These are phyloP conservation scores for Cynanchum wilfordii DNA, from an alignment of 257 asterid species.

Conservation along the genomic window DNA sequence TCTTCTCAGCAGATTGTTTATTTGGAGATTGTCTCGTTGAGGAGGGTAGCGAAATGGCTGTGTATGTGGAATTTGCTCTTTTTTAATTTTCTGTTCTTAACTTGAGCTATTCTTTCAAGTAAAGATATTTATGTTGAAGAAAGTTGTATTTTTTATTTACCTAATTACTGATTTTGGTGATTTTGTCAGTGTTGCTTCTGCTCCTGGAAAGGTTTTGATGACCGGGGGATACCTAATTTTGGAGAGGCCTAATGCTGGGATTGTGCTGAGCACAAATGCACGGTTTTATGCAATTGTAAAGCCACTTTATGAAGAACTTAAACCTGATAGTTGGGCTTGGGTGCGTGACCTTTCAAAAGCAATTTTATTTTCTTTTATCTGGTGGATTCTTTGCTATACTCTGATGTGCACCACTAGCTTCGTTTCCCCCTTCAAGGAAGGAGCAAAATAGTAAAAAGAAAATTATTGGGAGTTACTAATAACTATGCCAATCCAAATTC, in stretches of 20 bases:
- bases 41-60: constrained; percentile 17
- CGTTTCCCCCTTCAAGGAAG: background rate
- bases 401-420: too few relatives aligned
- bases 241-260: constrained; percentile 98
- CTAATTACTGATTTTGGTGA: constrained; percentile 18
- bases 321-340: constrained; percentile 85
- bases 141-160: background rate
- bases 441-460: background rate
- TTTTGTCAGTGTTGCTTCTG: constrained; percentile 75
- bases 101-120: background rate
- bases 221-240: constrained; percentile 94
- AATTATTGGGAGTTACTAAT: background rate
- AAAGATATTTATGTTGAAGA: background rate
- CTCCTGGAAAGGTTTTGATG: constrained; percentile 98
- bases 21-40: constrained; percentile 2
- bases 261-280: constrained; percentile 93
- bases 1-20: background rate
- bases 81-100: background rate
- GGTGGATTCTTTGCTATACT: background rate
- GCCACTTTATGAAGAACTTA: constrained; percentile 60
- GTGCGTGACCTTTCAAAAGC: constrained; percentile 34
- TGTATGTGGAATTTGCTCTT: constrained; percentile 12
- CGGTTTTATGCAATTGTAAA: constrained; percentile 88
- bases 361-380: background rate
- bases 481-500: background rate